Conservation (phyloP, 169 alveolate species). For the Blepharisma undulans region DNA sequence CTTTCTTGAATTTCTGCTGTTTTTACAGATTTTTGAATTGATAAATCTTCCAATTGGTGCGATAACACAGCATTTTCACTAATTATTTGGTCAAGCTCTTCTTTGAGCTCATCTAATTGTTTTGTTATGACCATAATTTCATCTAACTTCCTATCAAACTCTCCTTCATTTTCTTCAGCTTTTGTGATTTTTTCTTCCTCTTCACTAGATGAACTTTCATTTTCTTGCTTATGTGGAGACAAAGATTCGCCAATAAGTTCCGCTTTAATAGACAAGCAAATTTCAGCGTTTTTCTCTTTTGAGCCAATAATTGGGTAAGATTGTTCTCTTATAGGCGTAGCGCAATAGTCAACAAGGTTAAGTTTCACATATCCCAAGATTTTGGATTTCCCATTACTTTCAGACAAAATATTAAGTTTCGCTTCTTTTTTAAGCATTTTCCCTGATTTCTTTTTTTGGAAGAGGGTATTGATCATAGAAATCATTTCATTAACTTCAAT, state of each 20-base stretch:
- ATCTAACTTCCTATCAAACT: background rate
- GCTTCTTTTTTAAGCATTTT: constrained; percentile 15
- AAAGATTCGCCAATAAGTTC: background rate
- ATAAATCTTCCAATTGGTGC: background rate
- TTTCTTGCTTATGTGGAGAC: background rate
- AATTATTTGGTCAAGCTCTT: background rate
- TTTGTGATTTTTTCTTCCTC: background rate
- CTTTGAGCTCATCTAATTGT: background rate
- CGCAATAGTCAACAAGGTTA: background rate
- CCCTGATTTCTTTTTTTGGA: constrained; percentile 32
- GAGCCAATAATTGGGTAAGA: background rate
- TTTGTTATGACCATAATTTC: background rate
- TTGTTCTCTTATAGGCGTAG: background rate
- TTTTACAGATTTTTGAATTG: background rate
- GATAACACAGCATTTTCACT: background rate
- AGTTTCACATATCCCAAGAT: background rate
- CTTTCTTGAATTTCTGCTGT: background rate
- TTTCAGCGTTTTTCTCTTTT: background rate
- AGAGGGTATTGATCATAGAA: constrained; percentile 27
- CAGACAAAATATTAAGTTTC: background rate
- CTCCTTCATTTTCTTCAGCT: background rate
- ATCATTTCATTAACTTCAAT: background rate
- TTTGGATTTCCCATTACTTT: background rate
- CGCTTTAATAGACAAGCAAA: background rate
- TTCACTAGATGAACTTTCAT: background rate